A percentile compares a stretch with the other conserved stretches of the same genome.
Conservation (phyloP, 257 asterid genomes). For the Lycium ferocissimum region DNA sequence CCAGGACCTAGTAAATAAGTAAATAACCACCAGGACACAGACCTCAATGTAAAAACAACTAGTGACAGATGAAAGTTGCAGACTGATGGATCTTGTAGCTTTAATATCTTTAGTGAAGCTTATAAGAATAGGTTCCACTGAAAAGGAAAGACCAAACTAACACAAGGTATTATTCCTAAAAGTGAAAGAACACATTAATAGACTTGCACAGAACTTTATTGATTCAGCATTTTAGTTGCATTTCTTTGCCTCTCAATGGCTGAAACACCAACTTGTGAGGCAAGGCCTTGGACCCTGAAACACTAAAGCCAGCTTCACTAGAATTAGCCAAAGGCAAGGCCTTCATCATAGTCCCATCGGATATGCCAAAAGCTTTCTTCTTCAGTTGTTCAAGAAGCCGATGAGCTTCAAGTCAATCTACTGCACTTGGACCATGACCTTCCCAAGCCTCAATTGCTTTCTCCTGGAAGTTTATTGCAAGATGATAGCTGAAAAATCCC, state of each 20-base stretch:
- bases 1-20: background rate
- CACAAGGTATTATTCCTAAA: conserved; percentile 16
- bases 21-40: background rate
- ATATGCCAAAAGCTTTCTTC: conserved; percentile 53
- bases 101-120: background rate
- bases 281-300: background rate
- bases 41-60: background rate
- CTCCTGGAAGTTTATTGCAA: conserved; percentile 83
- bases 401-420: conserved; percentile 79
- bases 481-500: conserved; percentile 64
- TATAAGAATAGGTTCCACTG: background rate
- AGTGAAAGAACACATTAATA: background rate
- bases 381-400: conserved; percentile 64
- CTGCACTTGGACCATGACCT: conserved; percentile 75
- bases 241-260: conserved; percentile 34
- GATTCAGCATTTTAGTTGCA: conserved; percentile 13
- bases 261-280: conserved; percentile 35
- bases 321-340: conserved; percentile 55
- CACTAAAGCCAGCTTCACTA: conserved; percentile 30
- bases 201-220: background rate
- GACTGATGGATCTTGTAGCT: background rate
- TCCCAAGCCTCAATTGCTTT: conserved; percentile 84
- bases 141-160: background rate
- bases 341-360: conserved; percentile 51
- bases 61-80: background rate